phyloP scores from a whole-genome alignment of 2,329 filamentous ascomycete species.

The Talaromyces albobiverticillius region DNA sequence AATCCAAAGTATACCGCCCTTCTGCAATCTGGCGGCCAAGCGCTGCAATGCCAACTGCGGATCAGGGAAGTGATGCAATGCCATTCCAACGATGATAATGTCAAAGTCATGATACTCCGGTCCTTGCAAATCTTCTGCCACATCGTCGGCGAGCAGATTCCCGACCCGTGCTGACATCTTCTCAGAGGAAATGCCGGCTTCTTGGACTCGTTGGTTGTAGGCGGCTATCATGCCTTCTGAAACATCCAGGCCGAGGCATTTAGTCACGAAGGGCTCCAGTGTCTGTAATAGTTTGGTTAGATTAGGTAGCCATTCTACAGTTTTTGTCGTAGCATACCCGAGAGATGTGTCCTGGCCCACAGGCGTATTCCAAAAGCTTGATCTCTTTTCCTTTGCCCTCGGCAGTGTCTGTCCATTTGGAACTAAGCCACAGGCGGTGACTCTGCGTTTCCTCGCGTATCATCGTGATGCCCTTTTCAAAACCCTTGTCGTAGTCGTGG shows the following conservation, averaged over 20 bases:
- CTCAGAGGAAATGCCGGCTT: conserved; percentile 46
- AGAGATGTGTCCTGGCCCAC: conserved; percentile 66
- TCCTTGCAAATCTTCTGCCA: conserved; percentile 56
- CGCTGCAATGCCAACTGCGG: conserved; percentile 58
- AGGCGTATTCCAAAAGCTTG: conserved; percentile 71
- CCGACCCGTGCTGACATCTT: conserved; percentile 59
- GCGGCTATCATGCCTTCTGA: conserved; percentile 66
- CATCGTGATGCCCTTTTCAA: conserved; percentile 52
- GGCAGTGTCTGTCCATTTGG: conserved; percentile 47
- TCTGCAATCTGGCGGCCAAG: conserved; percentile 60
- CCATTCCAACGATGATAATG: conserved; percentile 60
- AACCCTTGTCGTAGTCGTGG: conserved; percentile 56
- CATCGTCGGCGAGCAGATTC: conserved; percentile 53
- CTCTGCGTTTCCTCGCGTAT: conserved; percentile 55
- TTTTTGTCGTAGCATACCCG: conserved; percentile 48
- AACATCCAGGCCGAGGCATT: conserved; percentile 67
- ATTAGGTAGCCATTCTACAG: background rate
- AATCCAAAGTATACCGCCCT: conserved; percentile 65
- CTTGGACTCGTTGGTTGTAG: conserved; percentile 62
- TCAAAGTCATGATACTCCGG: conserved; percentile 69
- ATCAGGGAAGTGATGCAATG: conserved; percentile 67
- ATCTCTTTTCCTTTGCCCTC: conserved; percentile 32
- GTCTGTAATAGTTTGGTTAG: conserved; percentile 42
- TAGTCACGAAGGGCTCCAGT: conserved; percentile 60
- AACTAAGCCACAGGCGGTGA: conserved; percentile 60